Evolutionary conservation across 176 grass and related monocot genomes (phyloP).

Genomic region (Oryza glumipatula): DNA sequence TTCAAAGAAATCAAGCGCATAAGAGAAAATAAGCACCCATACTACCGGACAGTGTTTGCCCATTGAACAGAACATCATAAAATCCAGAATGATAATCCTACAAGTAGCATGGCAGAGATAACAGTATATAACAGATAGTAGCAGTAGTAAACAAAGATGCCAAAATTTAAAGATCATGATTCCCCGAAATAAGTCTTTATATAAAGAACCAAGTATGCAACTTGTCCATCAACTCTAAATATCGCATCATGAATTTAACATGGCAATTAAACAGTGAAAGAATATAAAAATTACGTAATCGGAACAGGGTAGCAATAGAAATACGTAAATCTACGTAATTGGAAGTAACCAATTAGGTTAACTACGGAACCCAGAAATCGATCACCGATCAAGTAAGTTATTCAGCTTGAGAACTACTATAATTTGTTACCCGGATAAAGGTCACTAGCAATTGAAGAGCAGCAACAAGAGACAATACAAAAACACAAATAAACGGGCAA

Average conservation of each 20-base stretch:
- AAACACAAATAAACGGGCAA: constrained; percentile 7
- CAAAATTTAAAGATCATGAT: neutral
- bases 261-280: neutral
- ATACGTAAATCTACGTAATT: neutral
- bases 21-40: neutral
- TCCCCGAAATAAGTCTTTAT: neutral
- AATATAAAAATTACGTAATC: too few species aligned
- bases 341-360: too few species aligned
- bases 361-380: too few species aligned
- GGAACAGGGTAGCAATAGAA: neutral
- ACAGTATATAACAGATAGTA: neutral
- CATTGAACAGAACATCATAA: neutral
- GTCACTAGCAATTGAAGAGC: constrained; percentile 10
- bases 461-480: neutral
- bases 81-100: constrained; percentile 10
- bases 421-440: neutral
- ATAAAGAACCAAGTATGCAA: neutral
- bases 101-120: neutral
- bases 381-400: neutral
- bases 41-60: neutral
- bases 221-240: neutral
- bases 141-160: constrained; percentile 4
- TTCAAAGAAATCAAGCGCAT: constrained; percentile 23
- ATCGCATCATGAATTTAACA: neutral
- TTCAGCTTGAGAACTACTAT: neutral